These are phyloP conservation scores for Diaporthe batatas DNA, from an alignment of 2,329 filamentous ascomycete genomes.

Conservation along the genomic window DNA sequence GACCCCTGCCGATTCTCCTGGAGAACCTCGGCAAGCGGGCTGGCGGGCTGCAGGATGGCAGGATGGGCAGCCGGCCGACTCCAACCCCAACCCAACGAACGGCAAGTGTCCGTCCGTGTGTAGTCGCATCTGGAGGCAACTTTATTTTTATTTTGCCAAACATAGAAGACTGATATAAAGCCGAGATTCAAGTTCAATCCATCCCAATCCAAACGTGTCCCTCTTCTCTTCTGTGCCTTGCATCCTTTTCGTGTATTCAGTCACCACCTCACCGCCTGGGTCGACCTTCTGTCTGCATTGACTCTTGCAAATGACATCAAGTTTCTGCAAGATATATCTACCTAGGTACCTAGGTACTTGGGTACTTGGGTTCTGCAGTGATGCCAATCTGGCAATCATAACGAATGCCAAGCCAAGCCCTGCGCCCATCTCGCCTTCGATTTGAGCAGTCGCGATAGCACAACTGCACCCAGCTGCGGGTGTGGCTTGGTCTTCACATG, in stretches of 20 bases:
- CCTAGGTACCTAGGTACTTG: too few relatives aligned
- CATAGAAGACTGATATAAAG: background rate
- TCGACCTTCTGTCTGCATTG: background rate
- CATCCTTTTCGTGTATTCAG: conserved; percentile 5
- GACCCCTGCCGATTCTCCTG: conserved; percentile 30
- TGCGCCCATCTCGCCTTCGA: background rate
- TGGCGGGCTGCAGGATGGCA: background rate
- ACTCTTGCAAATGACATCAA: background rate
- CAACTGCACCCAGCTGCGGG: background rate
- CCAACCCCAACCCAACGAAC: conserved; percentile 16
- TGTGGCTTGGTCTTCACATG: conserved; percentile 41
- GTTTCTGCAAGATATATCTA: background rate
- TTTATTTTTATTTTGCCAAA: background rate
- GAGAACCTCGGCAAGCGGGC: conserved; percentile 35
- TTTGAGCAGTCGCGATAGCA: background rate
- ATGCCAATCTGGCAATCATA: background rate
- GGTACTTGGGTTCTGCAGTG: too few relatives aligned
- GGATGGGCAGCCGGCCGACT: conserved; percentile 12
- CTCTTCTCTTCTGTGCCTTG: background rate
- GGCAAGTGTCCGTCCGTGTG: conserved; percentile 3
- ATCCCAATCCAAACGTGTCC: background rate
- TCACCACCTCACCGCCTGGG: too few relatives aligned
- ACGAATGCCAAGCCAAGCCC: background rate
- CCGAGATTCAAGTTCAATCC: background rate
- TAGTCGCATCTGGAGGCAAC: conserved; percentile 1